Conservation (phyloP, 2,329 filamentous ascomycete species). For the Botryotinia convoluta region DNA sequence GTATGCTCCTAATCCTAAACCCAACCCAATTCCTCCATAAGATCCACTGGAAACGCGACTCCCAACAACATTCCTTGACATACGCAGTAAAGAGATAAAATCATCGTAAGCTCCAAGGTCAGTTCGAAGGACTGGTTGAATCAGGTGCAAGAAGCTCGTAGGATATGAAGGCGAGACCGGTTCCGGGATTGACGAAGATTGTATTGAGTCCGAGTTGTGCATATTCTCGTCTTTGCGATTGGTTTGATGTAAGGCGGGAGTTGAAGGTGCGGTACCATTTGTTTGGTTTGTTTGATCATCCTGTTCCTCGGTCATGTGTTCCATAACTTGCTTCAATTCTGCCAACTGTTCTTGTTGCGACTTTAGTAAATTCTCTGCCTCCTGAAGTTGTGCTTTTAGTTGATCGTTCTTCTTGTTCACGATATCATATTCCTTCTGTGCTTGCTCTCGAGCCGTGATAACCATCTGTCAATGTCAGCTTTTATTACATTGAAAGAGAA, state of each 20-base stretch:
- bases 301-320: slow-evolving; percentile 72
- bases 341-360: slow-evolving; percentile 92
- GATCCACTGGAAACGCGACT: slow-evolving; percentile 72
- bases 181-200: slow-evolving; percentile 40
- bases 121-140: slow-evolving; percentile 78
- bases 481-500: not conserved
- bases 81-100: slow-evolving; percentile 72
- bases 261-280: slow-evolving; percentile 68
- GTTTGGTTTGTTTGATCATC: slow-evolving; percentile 69
- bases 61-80: slow-evolving; percentile 56
- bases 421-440: slow-evolving; percentile 77
- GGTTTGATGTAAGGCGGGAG: slow-evolving; percentile 70
- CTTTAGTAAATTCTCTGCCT: slow-evolving; percentile 79
- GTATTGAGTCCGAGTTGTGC: slow-evolving; percentile 37
- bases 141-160: slow-evolving; percentile 74
- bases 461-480: slow-evolving; percentile 87
- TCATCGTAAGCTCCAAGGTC: slow-evolving; percentile 82
- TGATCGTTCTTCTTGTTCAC: slow-evolving; percentile 85
- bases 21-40: slow-evolving; percentile 54
- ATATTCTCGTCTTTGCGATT: slow-evolving; percentile 54
- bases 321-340: slow-evolving; percentile 89
- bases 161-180: slow-evolving; percentile 54
- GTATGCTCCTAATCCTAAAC: slow-evolving; percentile 47
- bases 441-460: slow-evolving; percentile 83
- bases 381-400: slow-evolving; percentile 77